Percentiles rank a stretch among this genome's conserved stretches.
Conservation (phyloP, 768 basidiomycete genomes). For the Mycena olivaceomarginata region DNA sequence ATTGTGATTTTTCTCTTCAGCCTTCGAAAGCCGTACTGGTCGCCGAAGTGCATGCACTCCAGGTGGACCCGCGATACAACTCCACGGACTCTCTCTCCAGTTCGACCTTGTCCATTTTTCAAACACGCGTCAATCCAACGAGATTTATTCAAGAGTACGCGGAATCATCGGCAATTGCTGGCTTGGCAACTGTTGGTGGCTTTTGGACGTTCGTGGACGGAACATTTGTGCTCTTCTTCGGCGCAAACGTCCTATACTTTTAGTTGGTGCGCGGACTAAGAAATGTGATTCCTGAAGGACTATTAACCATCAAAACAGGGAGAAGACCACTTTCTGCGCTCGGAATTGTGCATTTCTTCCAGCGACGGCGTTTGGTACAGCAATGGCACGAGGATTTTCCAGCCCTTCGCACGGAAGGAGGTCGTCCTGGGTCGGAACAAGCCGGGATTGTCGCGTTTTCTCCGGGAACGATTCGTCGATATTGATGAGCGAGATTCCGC, state of each 20-base stretch:
- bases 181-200: neutral
- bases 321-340: conserved; percentile 26
- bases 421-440: neutral
- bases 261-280: no score
- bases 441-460: conserved; percentile 28
- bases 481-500: neutral
- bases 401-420: conserved; percentile 22
- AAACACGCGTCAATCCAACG: no score
- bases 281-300: neutral
- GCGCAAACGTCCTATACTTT: neutral
- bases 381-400: conserved; percentile 30
- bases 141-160: no score
- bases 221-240: neutral
- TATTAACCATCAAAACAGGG: neutral
- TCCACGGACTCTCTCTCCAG: no score
- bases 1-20: no score
- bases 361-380: conserved; percentile 10
- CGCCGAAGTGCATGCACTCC: no score
- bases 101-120: no score
- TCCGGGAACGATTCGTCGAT: conserved; percentile 24
- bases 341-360: conserved; percentile 21
- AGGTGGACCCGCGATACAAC: no score
- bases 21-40: no score
- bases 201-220: neutral
- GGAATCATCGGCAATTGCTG: no score